Percentiles rank a stretch among this genome's conserved stretches.
These are phyloP conservation scores for Hirschfeldia incana DNA, from an alignment of 345 rosid genomes.

Conservation along the genomic window DNA sequence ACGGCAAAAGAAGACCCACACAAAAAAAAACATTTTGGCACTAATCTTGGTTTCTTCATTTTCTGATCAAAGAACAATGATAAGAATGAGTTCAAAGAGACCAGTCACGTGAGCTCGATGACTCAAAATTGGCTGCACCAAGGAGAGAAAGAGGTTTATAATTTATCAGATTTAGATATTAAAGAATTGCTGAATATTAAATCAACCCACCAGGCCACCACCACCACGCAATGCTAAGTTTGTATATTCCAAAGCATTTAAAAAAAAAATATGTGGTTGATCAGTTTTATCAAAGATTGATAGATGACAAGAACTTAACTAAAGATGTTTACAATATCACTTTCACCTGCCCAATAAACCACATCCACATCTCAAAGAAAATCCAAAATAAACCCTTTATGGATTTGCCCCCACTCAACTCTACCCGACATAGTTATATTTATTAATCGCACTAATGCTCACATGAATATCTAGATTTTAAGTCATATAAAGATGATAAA, in stretches of 20 bases:
- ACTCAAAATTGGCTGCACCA: constrained; percentile 22
- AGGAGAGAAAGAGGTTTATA: neutral
- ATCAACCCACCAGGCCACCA: constrained; percentile 35
- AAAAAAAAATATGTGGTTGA: constrained; percentile 6
- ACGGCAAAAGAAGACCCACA: neutral
- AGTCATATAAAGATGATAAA: neutral
- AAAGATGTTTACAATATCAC: constrained; percentile 3
- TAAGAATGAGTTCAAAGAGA: neutral
- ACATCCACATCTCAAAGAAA: constrained; percentile 18
- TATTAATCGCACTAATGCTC: constrained; percentile 22
- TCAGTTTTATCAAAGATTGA: constrained; percentile 23
- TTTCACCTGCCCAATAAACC: constrained; percentile 24
- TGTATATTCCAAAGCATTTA: constrained; percentile 32
- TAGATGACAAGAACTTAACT: constrained; percentile 4
- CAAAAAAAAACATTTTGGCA: neutral
- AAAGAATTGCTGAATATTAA: constrained; percentile 1
- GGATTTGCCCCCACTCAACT: constrained; percentile 24
- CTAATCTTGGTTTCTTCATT: neutral
- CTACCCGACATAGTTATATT: neutral
- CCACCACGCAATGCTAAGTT: constrained; percentile 17
- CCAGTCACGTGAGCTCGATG: constrained; percentile 34
- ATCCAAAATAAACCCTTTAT: constrained; percentile 18
- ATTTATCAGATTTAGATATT: constrained; percentile 15
- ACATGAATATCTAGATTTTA: neutral
- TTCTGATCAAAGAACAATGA: constrained; percentile 5